Evolutionary conservation across 495 filamentous ascomycete species (phyloP), one percentile per base, ranked within the genome.

Genomic region (Chaetomium cochliodes): DNA sequence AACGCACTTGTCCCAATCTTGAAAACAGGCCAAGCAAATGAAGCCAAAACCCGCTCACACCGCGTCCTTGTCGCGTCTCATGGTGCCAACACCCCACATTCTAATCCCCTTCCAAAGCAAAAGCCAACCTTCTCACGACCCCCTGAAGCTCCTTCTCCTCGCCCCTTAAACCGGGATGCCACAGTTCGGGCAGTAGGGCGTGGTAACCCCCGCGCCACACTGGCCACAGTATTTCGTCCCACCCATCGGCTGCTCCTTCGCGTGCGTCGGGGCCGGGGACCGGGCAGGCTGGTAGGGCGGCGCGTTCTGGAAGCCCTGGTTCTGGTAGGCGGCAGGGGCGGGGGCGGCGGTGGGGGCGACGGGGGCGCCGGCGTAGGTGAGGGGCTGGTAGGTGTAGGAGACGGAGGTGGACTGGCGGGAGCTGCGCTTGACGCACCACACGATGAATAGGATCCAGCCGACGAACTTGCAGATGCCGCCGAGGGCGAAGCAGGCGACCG

Each of bases 361-460:
- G 13, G 53, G 53, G 16, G 55, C 37, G 39, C 5, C 22, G 5
- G 55, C 55, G 39, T 58, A 58, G 55, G 18, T 18, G 6, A 58
- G 16, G 20, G 57, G 57, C 57, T 59, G 57, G 26, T 59, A 59
- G 41, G 41, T 49, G 42, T 59, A 59, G 0, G 57, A 23, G 42
- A 49, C 13, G 25, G n/a, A 18, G 15, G 22, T 15, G 3, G 57
- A 12, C 6, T 49, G 23, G 57, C 26, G 11, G 6, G 18, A 5
- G 25, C 42, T 49, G 41, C 57, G 57, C 57, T 59, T 59, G 18
- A 59, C 57, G 57, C 57, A 59, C n/a, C 20, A 59, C 33, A 59
- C 42, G 57, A 59, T 49, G 57, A 59, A 25, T 4, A 59, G 57
- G 42, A 59, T 59, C 57, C 57, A 59, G 41, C 25, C 41, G 57